Evolutionary conservation across 2,329 filamentous ascomycete species (phyloP).

Genomic region (Colletotrichum musicola): DNA sequence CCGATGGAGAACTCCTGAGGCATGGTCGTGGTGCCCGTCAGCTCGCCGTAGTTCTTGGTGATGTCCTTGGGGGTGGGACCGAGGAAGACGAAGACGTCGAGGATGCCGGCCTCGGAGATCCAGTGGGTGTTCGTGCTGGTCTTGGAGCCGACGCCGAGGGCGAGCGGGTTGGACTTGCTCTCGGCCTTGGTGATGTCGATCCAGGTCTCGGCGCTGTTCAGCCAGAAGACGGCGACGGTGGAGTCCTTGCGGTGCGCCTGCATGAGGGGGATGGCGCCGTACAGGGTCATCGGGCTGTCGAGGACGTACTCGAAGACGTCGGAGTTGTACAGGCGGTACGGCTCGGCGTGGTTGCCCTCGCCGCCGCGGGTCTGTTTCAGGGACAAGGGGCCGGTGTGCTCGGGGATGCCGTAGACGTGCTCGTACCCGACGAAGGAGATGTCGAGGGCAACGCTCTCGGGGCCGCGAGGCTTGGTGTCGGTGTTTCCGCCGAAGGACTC

Average conservation of each 20-base stretch:
- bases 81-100: conserved; percentile 95
- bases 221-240: conserved; percentile 96
- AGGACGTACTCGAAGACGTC: conserved; percentile 99
- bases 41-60: conserved; percentile 84
- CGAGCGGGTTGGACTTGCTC: conserved; percentile 79
- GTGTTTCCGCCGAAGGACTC: conserved; percentile 96
- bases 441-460: conserved; percentile 91
- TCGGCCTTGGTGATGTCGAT: conserved; percentile 90
- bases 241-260: conserved; percentile 95
- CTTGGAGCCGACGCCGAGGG: conserved; percentile 76
- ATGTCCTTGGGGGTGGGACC: conserved; percentile 88
- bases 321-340: conserved; percentile 94
- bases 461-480: conserved; percentile 93
- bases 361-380: conserved; percentile 92
- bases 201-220: conserved; percentile 98
- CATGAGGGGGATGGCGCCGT: conserved; percentile 98
- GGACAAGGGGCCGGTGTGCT: conserved; percentile 89
- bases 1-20: conserved; percentile 93
- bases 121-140: conserved; percentile 92
- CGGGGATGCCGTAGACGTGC: conserved; percentile 93
- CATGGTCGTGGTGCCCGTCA: conserved; percentile 91
- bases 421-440: conserved; percentile 93
- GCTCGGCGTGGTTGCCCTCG: conserved; percentile 85
- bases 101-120: conserved; percentile 91
- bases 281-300: conserved; percentile 98